Evolutionary conservation across 108 stramenopile genomes (phyloP).

Genomic region (Parmales sp.): DNA sequence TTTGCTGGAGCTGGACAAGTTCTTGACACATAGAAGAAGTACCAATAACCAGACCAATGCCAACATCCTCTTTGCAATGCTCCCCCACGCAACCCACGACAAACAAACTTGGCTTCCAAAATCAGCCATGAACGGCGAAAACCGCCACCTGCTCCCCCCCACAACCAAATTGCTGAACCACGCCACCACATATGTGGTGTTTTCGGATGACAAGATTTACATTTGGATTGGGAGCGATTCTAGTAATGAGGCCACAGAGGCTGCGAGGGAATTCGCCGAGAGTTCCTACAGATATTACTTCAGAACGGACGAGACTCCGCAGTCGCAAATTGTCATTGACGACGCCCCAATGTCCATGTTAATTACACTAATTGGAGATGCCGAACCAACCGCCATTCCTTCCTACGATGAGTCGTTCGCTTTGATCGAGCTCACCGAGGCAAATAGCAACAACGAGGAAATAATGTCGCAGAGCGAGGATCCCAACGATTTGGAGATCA

Average conservation of each 20-base stretch:
- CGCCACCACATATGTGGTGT: not conserved
- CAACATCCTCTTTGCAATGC: not conserved
- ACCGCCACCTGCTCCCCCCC: not conserved
- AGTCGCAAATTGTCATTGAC: too few relatives aligned
- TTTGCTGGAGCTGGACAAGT: slow-evolving; percentile 4
- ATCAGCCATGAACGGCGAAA: not conserved
- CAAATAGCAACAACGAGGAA: not conserved
- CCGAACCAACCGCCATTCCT: too few relatives aligned
- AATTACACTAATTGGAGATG: too few relatives aligned
- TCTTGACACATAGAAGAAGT: not conserved
- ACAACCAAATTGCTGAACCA: not conserved
- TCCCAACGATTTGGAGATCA: not conserved
- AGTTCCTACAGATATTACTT: not conserved
- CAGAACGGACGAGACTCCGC: not conserved
- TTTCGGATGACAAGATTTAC: not conserved
- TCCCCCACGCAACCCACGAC: slow-evolving; percentile 4
- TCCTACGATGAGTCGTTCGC: not conserved
- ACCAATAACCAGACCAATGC: not conserved
- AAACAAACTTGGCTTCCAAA: not conserved
- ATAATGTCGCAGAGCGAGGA: not conserved
- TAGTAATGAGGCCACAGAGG: not conserved
- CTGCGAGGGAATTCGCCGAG: not conserved
- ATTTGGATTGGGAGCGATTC: slow-evolving; percentile 2
- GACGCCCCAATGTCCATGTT: too few relatives aligned
- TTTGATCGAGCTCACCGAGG: not conserved